Percentiles rank a stretch among this genome's conserved stretches.
Conservation (phyloP, 164 flowering plant genomes). For the Vitis rotundifolia region DNA sequence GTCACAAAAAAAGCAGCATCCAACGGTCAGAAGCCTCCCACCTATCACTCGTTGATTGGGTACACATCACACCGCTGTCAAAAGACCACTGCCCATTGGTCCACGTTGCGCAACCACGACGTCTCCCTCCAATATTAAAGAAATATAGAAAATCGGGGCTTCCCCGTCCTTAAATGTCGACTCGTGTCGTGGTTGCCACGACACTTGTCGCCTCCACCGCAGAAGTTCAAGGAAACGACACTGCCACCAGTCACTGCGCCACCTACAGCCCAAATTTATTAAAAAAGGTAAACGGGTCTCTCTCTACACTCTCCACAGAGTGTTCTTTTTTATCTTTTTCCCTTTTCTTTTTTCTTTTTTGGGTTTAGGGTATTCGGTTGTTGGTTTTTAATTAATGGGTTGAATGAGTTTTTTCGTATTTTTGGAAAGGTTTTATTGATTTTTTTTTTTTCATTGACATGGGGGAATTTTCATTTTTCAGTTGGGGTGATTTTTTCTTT, state of each 20-base stretch:
- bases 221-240: constrained; percentile 15
- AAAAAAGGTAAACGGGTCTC: constrained; percentile 2
- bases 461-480: no score
- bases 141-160: not conserved
- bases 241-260: constrained; percentile 3
- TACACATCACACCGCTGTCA: constrained; percentile 7
- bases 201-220: constrained; percentile 58
- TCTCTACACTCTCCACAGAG: constrained; percentile 7
- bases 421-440: no score
- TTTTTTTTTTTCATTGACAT: no score
- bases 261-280: not conserved
- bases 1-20: constrained; percentile 12
- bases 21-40: constrained; percentile 21
- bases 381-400: not conserved
- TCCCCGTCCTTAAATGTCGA: constrained; percentile 25
- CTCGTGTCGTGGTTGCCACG: constrained; percentile 30
- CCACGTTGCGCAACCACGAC: constrained; percentile 29
- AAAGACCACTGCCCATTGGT: constrained; percentile 10
- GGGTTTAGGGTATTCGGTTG: no score
- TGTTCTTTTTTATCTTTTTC: not conserved
- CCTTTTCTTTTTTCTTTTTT: not conserved
- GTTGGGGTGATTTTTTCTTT: not conserved
- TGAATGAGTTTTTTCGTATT: no score
- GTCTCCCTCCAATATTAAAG: constrained; percentile 3
- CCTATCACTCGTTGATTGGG: constrained; percentile 13